These are phyloP conservation scores for Vittaforma corneae DNA, from an alignment of 371 early-diverging fungal genomes.

Conservation along the genomic window DNA sequence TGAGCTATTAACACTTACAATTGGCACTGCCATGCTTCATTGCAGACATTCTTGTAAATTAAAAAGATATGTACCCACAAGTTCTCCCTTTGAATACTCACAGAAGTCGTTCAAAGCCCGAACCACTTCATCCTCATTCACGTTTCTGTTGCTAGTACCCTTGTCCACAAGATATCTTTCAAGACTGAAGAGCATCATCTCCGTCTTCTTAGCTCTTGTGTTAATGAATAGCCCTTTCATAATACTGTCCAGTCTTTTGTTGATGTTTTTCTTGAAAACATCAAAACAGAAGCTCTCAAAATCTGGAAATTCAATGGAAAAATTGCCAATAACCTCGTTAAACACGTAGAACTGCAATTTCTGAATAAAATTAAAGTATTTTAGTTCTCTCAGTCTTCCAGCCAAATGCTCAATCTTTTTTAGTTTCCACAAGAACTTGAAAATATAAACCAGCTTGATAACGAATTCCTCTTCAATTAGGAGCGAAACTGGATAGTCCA, in stretches of 20 bases:
- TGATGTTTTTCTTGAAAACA: neutral
- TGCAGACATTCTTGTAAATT: neutral
- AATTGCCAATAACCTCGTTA: constrained; percentile 29
- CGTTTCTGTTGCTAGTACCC: neutral
- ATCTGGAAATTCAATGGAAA: neutral
- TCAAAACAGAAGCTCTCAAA: neutral
- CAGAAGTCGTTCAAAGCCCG: constrained; percentile 6
- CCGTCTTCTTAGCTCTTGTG: constrained; percentile 14
- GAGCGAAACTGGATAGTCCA: constrained; percentile 31
- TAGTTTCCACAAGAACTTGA: constrained; percentile 54
- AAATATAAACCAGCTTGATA: constrained; percentile 35
- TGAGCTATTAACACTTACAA: too few species aligned
- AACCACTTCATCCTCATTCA: constrained; percentile 3
- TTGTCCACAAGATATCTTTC: constrained; percentile 1
- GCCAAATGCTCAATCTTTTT: constrained; percentile 37
- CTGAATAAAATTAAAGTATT: constrained; percentile 19
- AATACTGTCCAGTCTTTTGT: constrained; percentile 7
- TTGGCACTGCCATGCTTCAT: too few species aligned
- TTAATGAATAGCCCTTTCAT: constrained; percentile 17
- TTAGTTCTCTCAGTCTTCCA: constrained; percentile 6
- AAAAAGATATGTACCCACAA: constrained; percentile 5
- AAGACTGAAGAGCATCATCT: neutral
- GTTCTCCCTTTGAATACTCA: neutral
- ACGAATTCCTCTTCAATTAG: constrained; percentile 31
- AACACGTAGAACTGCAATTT: constrained; percentile 38